Conservation (phyloP, 345 rosid genomes). For the Melaleuca alternifolia region DNA sequence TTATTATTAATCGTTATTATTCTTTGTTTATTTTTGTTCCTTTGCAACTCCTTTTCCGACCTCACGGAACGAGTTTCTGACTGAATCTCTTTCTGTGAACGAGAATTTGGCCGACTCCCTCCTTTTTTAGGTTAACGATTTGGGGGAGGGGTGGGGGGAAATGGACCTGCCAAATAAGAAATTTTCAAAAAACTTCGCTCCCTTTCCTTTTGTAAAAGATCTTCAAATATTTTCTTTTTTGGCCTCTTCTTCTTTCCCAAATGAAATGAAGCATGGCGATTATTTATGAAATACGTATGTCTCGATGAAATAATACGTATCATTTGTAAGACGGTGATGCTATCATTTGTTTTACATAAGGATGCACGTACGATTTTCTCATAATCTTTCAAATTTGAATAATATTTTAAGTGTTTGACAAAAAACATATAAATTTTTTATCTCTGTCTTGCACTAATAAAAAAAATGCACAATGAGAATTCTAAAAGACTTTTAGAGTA, state of each 20-base stretch:
- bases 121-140: neutral
- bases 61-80: neutral
- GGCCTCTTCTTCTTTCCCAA: neutral
- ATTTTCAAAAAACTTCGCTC: neutral
- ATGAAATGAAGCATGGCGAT: neutral
- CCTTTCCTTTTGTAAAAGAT: neutral
- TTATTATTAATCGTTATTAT: neutral
- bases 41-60: neutral
- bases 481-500: neutral
- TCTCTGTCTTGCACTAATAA: neutral
- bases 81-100: neutral
- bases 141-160: neutral
- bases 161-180: neutral
- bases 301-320: fast-evolving
- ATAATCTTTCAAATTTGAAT: neutral
- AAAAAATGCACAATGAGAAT: neutral
- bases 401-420: neutral
- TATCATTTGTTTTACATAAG: neutral
- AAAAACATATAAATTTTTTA: fast-evolving
- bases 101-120: neutral
- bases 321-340: neutral
- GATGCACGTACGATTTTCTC: neutral
- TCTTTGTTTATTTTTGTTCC: neutral
- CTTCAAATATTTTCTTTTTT: neutral
- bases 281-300: neutral